A percentile compares a stretch with the other conserved stretches of the same genome.
Conservation (phyloP, 257 asterid genomes). For the Solanum okadae region DNA sequence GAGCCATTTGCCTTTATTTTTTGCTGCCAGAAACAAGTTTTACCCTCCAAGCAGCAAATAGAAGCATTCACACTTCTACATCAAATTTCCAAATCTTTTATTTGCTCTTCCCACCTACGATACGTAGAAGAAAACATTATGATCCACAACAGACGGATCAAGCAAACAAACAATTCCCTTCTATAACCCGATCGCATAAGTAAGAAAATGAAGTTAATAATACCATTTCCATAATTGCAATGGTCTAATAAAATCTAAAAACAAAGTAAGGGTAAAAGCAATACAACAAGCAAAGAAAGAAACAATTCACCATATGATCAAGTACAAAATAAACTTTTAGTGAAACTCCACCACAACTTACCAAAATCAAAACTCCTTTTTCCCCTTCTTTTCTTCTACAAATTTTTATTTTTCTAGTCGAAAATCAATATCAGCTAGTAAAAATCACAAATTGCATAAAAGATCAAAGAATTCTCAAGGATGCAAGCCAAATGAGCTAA, state of each 20-base stretch:
- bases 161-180: background rate
- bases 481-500: background rate
- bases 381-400: background rate
- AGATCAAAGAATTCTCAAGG: background rate
- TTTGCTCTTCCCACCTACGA: background rate
- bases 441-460: background rate
- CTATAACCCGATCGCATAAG: constrained; percentile 5
- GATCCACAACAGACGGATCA: background rate
- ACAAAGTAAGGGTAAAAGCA: background rate
- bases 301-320: background rate
- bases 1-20: constrained; percentile 49
- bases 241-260: background rate
- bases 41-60: constrained; percentile 40
- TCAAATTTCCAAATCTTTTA: constrained; percentile 12
- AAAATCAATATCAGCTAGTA: background rate
- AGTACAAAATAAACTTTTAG: background rate
- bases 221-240: background rate
- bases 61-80: constrained; percentile 25
- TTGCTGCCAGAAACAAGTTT: constrained; percentile 16
- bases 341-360: background rate
- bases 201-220: background rate
- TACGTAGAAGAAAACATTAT: background rate
- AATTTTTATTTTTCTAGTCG: background rate
- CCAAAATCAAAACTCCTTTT: background rate
- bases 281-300: background rate